Evolutionary conservation across 2,329 filamentous ascomycete genomes (phyloP), one percentile per base, ranked within the genome.

Genomic region (Aspergillus proliferans): DNA sequence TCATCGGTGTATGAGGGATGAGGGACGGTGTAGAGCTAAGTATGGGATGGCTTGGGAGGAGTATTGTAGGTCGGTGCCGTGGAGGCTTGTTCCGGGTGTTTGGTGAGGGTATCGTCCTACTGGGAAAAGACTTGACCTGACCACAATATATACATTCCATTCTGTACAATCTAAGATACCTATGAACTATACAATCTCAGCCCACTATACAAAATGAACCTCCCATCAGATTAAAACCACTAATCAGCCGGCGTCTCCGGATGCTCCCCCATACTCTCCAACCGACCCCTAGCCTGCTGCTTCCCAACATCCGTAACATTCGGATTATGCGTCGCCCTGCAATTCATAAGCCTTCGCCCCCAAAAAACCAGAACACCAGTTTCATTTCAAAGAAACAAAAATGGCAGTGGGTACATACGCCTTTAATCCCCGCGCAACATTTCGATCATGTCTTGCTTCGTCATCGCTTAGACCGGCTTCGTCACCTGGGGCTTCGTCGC

Each of bases 1-100:
- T 4, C 73, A 77, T 56, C 65, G 75, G 5, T 75, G 73, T 42
- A 64, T 68, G 30, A 64, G 74, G 8, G 75, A 76, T 44, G 75
- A 77, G 56, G 65, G 67, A 46, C 61, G 74, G 7, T 76, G 73
- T 38, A 63, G 59, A 2, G 63, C 58, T 18, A 77, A 77, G 52
- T 77, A 77, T 47, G 74, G 75, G 2, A 55, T 63, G 2, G 62
- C 63, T 1, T 77, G 75, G 75, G 60, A 66, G 6, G 64, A 66
- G 40, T 77, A 77, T 54, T 73, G 72, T 52, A 51, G 49, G 18
- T 65, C 56, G 4, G 74, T 76, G 3, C 64, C 54, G 8, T 76
- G 69, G 67, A 67, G 71, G 21, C 62, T 75, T 9, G 49, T 75
- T 10, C 72, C 68, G 70, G 22, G 77, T 67, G 46, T 70, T 48